phyloP scores from a whole-genome alignment of 2,329 filamentous ascomycete genomes.

The Aspergillus aculeatus region DNA sequence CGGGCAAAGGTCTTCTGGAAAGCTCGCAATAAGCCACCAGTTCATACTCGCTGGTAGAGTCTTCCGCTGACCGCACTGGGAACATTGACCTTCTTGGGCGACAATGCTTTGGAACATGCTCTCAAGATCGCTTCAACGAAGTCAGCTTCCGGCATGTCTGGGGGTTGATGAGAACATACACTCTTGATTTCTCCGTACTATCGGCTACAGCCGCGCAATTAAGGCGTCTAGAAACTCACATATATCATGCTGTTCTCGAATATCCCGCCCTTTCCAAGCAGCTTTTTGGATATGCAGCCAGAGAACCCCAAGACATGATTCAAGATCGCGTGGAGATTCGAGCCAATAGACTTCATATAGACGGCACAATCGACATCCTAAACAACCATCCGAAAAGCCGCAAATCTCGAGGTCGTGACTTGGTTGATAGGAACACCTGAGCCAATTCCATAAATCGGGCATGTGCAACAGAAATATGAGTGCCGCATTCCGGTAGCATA shows the following conservation, averaged over 20 bases:
- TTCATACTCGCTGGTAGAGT: background rate
- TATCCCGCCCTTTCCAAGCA: background rate
- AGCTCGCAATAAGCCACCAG: background rate
- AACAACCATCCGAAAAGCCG: background rate
- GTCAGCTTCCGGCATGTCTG: background rate
- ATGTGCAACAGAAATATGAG: constrained; percentile 28
- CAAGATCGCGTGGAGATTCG: background rate
- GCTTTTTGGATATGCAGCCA: constrained; percentile 8
- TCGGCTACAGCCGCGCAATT: constrained; percentile 9
- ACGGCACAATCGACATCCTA: constrained; percentile 18
- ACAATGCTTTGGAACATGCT: background rate
- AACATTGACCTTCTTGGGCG: background rate
- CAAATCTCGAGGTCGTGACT: background rate
- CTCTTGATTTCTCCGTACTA: background rate
- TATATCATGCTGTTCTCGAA: constrained; percentile 17
- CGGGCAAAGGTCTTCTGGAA: background rate
- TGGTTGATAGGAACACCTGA: constrained; percentile 7
- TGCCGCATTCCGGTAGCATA: constrained; percentile 31
- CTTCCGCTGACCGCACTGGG: background rate
- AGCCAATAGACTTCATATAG: constrained; percentile 21
- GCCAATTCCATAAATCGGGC: constrained; percentile 26
- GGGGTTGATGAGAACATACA: background rate
- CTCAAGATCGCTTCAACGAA: background rate
- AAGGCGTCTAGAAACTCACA: constrained; percentile 18
- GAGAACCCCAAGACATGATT: constrained; percentile 1